Percentiles rank a stretch among this genome's conserved stretches.
Evolutionary conservation across 352 stramenopile genomes (phyloP).

Genomic region (Phytophthora pini): DNA sequence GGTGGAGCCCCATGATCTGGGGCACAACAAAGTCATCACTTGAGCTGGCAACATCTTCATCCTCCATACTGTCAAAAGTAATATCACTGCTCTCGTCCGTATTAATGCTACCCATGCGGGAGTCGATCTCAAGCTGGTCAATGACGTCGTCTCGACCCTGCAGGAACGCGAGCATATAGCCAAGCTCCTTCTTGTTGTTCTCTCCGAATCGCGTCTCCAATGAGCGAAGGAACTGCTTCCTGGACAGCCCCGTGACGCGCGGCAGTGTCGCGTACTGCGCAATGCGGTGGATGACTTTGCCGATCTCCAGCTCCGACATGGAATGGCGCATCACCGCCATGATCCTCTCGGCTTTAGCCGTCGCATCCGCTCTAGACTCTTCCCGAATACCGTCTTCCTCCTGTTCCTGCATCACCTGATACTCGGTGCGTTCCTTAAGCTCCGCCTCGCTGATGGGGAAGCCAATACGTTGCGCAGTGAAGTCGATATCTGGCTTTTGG

Average conservation of each 20-base stretch:
- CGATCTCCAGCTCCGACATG: slow-evolving; percentile 86
- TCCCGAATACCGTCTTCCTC: slow-evolving; percentile 69
- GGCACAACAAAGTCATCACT: slow-evolving; percentile 55
- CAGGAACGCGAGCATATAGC: slow-evolving; percentile 79
- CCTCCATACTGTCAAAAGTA: background rate
- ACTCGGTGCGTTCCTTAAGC: slow-evolving; percentile 47
- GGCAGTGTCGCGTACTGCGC: slow-evolving; percentile 82
- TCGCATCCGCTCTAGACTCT: slow-evolving; percentile 68
- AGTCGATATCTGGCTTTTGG: slow-evolving; percentile 59
- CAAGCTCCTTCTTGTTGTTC: slow-evolving; percentile 64
- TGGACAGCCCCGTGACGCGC: slow-evolving; percentile 71
- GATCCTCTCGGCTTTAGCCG: slow-evolving; percentile 77
- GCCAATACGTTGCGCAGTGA: slow-evolving; percentile 76
- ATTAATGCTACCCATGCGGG: slow-evolving; percentile 25
- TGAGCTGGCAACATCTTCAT: background rate
- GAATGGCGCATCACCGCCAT: slow-evolving; percentile 81
- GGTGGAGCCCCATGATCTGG: slow-evolving; percentile 80
- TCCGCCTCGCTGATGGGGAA: slow-evolving; percentile 58
- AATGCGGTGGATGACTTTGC: slow-evolving; percentile 82
- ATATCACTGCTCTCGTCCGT: background rate
- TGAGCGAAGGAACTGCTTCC: slow-evolving; percentile 81
- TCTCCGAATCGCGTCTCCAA: slow-evolving; percentile 73
- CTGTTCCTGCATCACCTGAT: slow-evolving; percentile 28
- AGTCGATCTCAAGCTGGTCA: slow-evolving; percentile 66
- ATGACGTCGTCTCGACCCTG: slow-evolving; percentile 76